Conservation (phyloP, 805 yeast genomes). For the Wickerhamiella lipophila region DNA sequence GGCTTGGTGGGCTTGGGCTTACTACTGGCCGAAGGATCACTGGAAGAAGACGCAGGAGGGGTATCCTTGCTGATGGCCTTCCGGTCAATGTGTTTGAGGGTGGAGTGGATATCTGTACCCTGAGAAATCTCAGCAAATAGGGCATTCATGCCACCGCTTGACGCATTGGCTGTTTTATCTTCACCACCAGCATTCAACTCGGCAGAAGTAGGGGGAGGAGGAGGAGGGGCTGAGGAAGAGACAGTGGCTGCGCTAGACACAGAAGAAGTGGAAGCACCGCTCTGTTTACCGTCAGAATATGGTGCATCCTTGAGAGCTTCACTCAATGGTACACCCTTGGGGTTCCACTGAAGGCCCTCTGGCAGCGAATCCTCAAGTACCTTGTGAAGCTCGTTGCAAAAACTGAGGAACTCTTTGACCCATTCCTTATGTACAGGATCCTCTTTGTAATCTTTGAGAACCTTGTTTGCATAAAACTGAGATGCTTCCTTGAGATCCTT, state of each 20-base stretch:
- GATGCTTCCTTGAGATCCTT: conserved; percentile 83
- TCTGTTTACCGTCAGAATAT: neutral
- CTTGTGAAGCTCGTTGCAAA: conserved; percentile 56
- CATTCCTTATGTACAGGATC: conserved; percentile 63
- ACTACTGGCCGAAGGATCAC: conserved; percentile 5
- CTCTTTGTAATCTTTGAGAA: conserved; percentile 72
- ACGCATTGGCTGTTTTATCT: conserved; percentile 17
- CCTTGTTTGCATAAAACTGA: conserved; percentile 87
- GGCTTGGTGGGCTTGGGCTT: conserved; percentile 42
- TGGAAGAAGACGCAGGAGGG: conserved; percentile 33
- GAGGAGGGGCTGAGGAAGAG: conserved; percentile 56
- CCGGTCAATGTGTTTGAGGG: conserved; percentile 83
- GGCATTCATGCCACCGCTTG: conserved; percentile 43
- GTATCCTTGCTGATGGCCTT: conserved; percentile 89
- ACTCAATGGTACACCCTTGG: conserved; percentile 44
- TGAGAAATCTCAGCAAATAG: conserved; percentile 82
- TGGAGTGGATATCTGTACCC: conserved; percentile 75
- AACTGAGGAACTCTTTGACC: conserved; percentile 53
- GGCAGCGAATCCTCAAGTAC: conserved; percentile 69
- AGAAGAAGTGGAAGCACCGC: conserved; percentile 22
- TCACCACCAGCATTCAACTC: conserved; percentile 33
- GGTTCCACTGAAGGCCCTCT: conserved; percentile 76
- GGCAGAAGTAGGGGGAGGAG: conserved; percentile 73
- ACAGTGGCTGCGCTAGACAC: conserved; percentile 24
- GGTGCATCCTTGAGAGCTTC: conserved; percentile 28